A percentile compares a stretch with the other conserved stretches of the same genome.
These are phyloP conservation scores for Nicotiana tabacum DNA, from an alignment of 257 asterid genomes.

Conservation along the genomic window DNA sequence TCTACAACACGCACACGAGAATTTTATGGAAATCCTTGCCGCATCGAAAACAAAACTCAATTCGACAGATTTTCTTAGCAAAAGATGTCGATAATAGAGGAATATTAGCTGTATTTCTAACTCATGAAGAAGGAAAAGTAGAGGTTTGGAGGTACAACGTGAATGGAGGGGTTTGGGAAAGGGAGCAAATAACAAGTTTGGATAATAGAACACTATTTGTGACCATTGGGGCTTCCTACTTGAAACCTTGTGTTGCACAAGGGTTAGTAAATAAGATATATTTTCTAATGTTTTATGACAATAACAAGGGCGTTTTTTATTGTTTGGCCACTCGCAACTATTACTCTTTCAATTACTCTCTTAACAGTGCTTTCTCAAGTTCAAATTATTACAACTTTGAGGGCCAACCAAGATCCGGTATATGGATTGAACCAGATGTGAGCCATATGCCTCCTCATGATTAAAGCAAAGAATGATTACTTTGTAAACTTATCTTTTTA, in stretches of 20 bases:
- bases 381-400: background rate
- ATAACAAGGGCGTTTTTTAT: background rate
- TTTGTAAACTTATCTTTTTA: too few species aligned
- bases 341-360: background rate
- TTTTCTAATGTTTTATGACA: background rate
- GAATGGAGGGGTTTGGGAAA: too few species aligned
- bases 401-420: background rate
- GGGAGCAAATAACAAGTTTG: too few species aligned
- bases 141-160: background rate
- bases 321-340: background rate
- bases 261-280: background rate
- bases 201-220: too few species aligned
- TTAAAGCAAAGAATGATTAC: too few species aligned
- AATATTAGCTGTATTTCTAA: background rate
- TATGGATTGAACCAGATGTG: background rate
- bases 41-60: background rate
- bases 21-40: background rate
- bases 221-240: too few species aligned
- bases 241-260: too few species aligned
- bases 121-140: background rate
- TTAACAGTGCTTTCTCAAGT: background rate
- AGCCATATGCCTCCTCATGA: background rate
- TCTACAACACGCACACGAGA: too few species aligned
- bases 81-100: background rate
- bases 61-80: background rate